Base-by-base conservation (phyloP, 148 eudicot species). In the Rhododendron mucronatum region DNA sequence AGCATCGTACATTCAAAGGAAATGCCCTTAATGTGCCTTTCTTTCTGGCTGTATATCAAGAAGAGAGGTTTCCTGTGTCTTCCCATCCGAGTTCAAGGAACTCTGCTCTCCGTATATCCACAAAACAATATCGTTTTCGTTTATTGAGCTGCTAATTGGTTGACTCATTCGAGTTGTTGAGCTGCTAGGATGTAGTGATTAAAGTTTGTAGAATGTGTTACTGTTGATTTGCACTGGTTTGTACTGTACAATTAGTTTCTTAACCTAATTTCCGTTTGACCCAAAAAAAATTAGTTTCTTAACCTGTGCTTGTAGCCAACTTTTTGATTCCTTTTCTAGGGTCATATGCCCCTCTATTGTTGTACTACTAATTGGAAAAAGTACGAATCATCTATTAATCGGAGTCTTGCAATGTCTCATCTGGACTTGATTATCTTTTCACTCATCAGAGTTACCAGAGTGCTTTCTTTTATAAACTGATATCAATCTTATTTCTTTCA, bases 1-100 rank as follows among this genome's bases (percentile, higher is more conserved):
- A 1, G 95, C 96, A 69, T 88, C 97, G 23, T 95, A 96, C 83
- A 90, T 96, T 90, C 99, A 95, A 86, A 93, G 99, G 86, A 96
- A 96, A 87, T 96, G 99, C 87, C 99, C 99, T 86, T 96, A 77
- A 91, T 21, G 0, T 67, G 74, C 73, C 37, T 4, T 2, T 37
- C 53, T 35, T n/a, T 55, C 13, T n/a, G 55, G 14, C 55, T 47
- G 14, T 7, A 47, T 47, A 47, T 41, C 50, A 47, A n/a, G 81
- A 45, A 16, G 53, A 55, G 45, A 82, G 28, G 78, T 7, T 39
- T 74, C n/a, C 50, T 16, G 35, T 12, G 33, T 51, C 65, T 75
- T 44, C 59, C 79, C 71, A 55, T 44, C 81, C 3, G 28, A 26
- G 45, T 55, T 28, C 35, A 65, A 69, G 81, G 61, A 78, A 57